Base-by-base conservation (phyloP, 345 rosid species). In the Kernera saxatilis region DNA sequence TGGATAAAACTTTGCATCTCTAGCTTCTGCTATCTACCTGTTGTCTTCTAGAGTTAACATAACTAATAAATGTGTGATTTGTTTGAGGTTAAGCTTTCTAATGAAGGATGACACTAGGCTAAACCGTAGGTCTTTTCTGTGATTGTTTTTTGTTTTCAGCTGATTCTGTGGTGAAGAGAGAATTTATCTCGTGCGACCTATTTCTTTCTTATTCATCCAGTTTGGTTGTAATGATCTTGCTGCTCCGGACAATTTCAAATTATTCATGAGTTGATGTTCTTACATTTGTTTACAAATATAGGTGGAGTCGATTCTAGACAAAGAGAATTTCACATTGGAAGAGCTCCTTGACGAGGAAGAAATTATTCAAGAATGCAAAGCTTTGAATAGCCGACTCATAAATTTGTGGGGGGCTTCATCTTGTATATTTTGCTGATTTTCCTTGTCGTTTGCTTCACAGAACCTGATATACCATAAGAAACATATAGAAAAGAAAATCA, bases 341-440 rank as follows among this genome's bases (percentile, higher is more conserved):
- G 98, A 91, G 84, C 96, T 94, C 69, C 79, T 94, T 73, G 99
- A 94, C 49, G 99, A 94, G 81, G 99, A 94, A 84, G 99, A 91
- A 65, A 88, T 91, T 71, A 91, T 94, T 63, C 99, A 94, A 80
- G 99, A 94, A 69, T 94, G 99, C 97, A 94, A 91, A 82, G 93
- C 90, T 48, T 78, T 91, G 69, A 94, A 91, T 79, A 85, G 89
- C 58, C 93, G 99, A 29, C 97, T 94, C 37, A 89, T 94, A 40
- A 81, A 88, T 73, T 94, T 94, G 99, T 93, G 85, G 72, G 25
- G 40, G 36, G 3, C 0, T 71, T 40, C 17, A 15, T 32, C 36
- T 71, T 32, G 1, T 58, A 59, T 46, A 19, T 29, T 0, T 40
- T 67, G 2, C 36, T 65, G 3, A 4, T 36, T 37, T 21, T 48